phyloP scores from a whole-genome alignment of 2,329 filamentous ascomycete genomes.

The Canariomyces notabilis region DNA sequence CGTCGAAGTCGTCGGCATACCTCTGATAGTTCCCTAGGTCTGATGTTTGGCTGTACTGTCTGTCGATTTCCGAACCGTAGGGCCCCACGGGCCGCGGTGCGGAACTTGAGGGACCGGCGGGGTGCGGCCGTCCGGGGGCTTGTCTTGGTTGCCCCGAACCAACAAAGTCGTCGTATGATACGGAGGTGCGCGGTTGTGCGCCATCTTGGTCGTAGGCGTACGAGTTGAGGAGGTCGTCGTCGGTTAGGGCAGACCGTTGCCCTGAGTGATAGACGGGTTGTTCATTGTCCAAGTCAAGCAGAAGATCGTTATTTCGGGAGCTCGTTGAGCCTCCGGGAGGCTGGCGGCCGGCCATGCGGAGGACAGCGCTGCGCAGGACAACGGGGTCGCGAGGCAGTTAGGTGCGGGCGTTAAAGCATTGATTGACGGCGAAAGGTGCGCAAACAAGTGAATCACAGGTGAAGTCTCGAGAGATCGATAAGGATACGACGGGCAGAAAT shows the following conservation, averaged over 20 bases:
- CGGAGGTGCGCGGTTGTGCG: slow-evolving; percentile 67
- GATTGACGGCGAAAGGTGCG: not conserved
- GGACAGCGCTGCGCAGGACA: slow-evolving; percentile 29
- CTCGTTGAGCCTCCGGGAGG: slow-evolving; percentile 46
- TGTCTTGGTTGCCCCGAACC: slow-evolving; percentile 56
- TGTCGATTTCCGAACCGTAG: slow-evolving; percentile 38
- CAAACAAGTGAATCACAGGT: not conserved
- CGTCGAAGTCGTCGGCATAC: slow-evolving; percentile 84
- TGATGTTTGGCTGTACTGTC: slow-evolving; percentile 68
- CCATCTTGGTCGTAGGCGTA: slow-evolving; percentile 67
- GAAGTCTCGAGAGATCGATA: not conserved
- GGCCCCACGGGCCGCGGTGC: slow-evolving; percentile 33
- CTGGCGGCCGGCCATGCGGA: slow-evolving; percentile 58
- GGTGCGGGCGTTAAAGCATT: slow-evolving; percentile 8
- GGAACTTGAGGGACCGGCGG: slow-evolving; percentile 18
- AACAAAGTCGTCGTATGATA: slow-evolving; percentile 93
- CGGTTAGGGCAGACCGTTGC: slow-evolving; percentile 61
- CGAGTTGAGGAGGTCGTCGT: slow-evolving; percentile 72
- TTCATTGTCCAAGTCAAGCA: slow-evolving; percentile 70
- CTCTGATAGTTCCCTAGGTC: slow-evolving; percentile 83
- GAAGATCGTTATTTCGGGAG: slow-evolving; percentile 54
- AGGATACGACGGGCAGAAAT: not conserved
- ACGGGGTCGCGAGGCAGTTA: not conserved
- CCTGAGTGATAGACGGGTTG: slow-evolving; percentile 69
- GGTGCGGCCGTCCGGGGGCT: slow-evolving; percentile 39